Conservation (phyloP, 169 alveolate species). For the Blepharisma undulans region DNA sequence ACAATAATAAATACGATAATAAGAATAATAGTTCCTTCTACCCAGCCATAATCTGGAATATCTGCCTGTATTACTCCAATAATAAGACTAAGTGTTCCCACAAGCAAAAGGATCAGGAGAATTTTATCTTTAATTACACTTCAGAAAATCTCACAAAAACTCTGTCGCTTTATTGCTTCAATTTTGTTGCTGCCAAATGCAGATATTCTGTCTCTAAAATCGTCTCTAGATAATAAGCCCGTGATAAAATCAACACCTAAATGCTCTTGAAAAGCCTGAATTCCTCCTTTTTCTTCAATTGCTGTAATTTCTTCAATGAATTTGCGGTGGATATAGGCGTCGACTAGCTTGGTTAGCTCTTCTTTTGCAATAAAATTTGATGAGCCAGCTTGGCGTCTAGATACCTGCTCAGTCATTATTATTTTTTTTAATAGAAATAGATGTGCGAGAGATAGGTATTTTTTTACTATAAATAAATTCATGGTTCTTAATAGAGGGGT, state of each 20-base stretch:
- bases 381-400: not conserved
- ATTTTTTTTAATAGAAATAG: too few species aligned
- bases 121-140: constrained; percentile 63
- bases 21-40: constrained; percentile 92
- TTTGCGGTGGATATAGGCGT: not conserved
- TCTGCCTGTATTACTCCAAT: constrained; percentile 49
- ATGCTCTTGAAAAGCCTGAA: not conserved
- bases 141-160: constrained; percentile 48
- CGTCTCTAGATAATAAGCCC: not conserved
- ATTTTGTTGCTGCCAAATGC: not conserved
- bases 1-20: constrained; percentile 90
- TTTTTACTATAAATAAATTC: too few species aligned
- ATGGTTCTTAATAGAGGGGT: not conserved
- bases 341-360: not conserved
- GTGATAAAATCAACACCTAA: not conserved
- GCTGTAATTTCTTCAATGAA: not conserved
- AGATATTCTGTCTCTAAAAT: not conserved
- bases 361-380: not conserved
- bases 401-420: not conserved
- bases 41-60: constrained; percentile 81
- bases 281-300: not conserved
- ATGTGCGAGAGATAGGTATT: too few species aligned
- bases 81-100: constrained; percentile 57
- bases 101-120: constrained; percentile 50
- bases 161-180: not conserved